phyloP scores from a whole-genome alignment of 805 yeast genomes.

The Pichia rugopelliculosa region DNA sequence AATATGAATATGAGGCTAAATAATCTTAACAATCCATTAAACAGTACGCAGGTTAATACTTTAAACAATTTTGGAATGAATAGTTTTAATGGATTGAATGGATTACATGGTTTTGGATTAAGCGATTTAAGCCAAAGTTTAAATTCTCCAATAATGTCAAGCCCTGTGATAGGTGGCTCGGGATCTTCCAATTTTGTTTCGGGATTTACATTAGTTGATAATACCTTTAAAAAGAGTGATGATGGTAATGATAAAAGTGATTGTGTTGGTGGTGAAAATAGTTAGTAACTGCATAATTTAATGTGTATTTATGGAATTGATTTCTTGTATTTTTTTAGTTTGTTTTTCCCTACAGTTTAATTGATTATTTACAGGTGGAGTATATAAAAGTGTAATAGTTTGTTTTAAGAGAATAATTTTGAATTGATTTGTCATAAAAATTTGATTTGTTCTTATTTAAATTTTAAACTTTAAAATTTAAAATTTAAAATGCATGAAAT shows the following conservation, averaged over 20 bases:
- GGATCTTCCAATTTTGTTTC: not conserved
- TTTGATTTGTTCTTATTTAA: too few species aligned
- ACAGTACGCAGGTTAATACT: not conserved
- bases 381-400: not conserved
- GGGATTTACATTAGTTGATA: conserved; percentile 1
- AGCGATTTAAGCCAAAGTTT: conserved; percentile 1
- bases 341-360: not conserved
- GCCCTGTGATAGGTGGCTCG: not conserved
- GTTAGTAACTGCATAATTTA: too few species aligned
- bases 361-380: not conserved
- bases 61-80: not conserved
- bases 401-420: not conserved
- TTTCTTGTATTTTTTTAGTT: not conserved
- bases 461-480: not conserved
- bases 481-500: not conserved
- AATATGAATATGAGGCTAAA: not conserved
- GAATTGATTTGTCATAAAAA: not conserved
- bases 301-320: not conserved
- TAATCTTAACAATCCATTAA: not conserved
- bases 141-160: conserved; percentile 5
- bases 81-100: conserved; percentile 4
- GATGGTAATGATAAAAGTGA: not conserved
- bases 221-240: not conserved
- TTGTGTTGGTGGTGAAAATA: not conserved
- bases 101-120: not conserved